Base-by-base conservation (phyloP, 2,329 filamentous ascomycete species). In the Aspergillus sp. region DNA sequence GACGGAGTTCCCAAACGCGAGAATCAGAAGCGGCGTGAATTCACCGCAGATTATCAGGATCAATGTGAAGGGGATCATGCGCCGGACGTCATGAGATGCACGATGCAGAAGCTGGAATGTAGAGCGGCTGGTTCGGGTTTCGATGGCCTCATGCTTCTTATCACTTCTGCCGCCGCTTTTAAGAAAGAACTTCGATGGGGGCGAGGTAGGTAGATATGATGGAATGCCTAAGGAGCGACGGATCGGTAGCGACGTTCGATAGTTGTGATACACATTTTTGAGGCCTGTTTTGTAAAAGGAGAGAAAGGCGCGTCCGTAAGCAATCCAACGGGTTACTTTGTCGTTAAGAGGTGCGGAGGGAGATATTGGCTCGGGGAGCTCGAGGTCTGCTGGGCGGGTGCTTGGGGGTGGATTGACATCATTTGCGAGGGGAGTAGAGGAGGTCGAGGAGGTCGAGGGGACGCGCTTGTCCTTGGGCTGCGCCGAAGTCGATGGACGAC, bases 251-350 rank as follows among this genome's bases (percentile, higher is more conserved):
- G 73, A 65, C 54, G 68, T 66, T 69, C 73, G 64, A 63, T 81
- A 79, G 63, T 96, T 96, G 58, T 79, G 76, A 71, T 86, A 86
- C 51, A 96, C 86, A 66, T 89, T 86, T 69, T 87, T 86, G 33
- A 96, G 76, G 17, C 93, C 93, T 1, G 85, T 82, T 76, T 95
- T 96, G 85, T 97, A 98, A 83, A 98, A 98, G 37, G 75, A 75
- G 9, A 89, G 73, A 75, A 96, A 96, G 51, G 89, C 86, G 71
- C 89, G 89, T 61, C 91, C 93, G 27, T 87, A 77, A 44, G 74
- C 73, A 48, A 75, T 50, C 61, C 68, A 68, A 59, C 71, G 70
- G 50, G 70, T 70, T 8, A 72, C 51, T 57, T 71, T 71, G 22
- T 62, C 64, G n/a, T 55, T 41, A 55, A 83, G 70, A 19, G 77